Evolutionary conservation across 2,329 filamentous ascomycete genomes (phyloP).

Genomic region (Hysterium pulicare): DNA sequence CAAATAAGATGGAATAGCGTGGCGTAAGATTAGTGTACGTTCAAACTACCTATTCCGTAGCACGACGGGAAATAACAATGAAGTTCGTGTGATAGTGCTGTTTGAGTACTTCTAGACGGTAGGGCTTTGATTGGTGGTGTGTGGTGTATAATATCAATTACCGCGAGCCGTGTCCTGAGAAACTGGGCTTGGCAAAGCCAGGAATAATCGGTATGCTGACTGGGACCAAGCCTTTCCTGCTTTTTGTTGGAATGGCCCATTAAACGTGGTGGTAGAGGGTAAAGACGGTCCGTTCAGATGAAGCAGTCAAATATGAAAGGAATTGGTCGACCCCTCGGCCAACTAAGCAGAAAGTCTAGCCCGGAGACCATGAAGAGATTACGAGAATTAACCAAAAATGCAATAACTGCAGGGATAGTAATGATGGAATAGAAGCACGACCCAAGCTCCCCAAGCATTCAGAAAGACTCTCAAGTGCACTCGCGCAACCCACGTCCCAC

Average conservation of each 20-base stretch:
- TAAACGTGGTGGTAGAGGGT: not conserved
- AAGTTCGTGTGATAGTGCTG: conserved; percentile 16
- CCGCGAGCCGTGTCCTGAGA: no score
- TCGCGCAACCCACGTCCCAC: conserved; percentile 1
- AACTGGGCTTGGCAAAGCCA: not conserved
- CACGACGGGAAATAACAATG: conserved; percentile 10
- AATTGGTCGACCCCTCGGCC: not conserved
- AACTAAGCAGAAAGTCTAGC: not conserved
- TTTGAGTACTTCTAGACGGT: not conserved
- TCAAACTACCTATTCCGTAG: not conserved
- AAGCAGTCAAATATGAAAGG: not conserved
- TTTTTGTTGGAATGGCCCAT: not conserved
- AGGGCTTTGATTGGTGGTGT: conserved; percentile 20
- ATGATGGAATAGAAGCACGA: not conserved
- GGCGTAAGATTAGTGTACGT: not conserved
- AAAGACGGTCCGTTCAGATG: not conserved
- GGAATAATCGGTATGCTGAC: not conserved
- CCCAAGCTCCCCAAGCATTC: not conserved
- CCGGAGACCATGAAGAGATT: not conserved
- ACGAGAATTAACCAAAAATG: not conserved
- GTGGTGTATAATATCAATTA: conserved; percentile 1
- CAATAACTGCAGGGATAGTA: not conserved
- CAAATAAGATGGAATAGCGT: not conserved
- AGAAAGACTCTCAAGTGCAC: not conserved
- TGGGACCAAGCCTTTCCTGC: not conserved